Conservation (phyloP, 2,329 filamentous ascomycete species). For the Aureobasidium subglaciale region DNA sequence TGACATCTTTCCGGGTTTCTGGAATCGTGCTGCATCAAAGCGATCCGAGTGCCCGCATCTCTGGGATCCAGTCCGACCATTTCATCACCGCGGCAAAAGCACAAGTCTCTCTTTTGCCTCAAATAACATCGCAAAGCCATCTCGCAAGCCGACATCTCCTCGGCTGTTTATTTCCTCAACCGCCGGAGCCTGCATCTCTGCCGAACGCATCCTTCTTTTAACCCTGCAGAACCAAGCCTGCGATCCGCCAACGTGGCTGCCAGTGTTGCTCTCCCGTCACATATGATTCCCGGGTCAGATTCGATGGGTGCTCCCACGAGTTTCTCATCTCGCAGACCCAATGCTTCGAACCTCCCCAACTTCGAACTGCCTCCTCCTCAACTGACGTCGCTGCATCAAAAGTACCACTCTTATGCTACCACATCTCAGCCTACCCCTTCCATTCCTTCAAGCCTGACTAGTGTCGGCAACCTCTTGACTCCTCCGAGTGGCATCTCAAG, state of each 20-base stretch:
- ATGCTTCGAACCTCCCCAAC: conserved; percentile 59
- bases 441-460: conserved; percentile 41
- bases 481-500: conserved; percentile 53
- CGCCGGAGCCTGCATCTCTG: conserved; percentile 7
- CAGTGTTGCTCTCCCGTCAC: conserved; percentile 52
- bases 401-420: conserved; percentile 40
- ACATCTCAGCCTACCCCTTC: conserved; percentile 40
- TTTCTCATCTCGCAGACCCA: conserved; percentile 64
- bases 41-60: conserved; percentile 2
- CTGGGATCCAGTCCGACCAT: conserved; percentile 2
- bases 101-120: not conserved
- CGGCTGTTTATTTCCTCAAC: conserved; percentile 9
- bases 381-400: conserved; percentile 42
- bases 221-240: conserved; percentile 11
- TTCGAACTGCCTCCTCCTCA: conserved; percentile 63
- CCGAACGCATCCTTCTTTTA: not conserved
- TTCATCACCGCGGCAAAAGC: not conserved
- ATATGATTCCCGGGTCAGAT: conserved; percentile 57
- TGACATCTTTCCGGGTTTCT: conserved; percentile 16
- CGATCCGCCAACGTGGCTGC: conserved; percentile 54
- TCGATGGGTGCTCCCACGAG: conserved; percentile 55
- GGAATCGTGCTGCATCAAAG: conserved; percentile 5
- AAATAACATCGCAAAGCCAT: conserved; percentile 6
- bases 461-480: conserved; percentile 56
- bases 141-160: not conserved